Percentiles rank a stretch among this genome's conserved stretches.
Evolutionary conservation across 2,329 filamentous ascomycete genomes (phyloP).

Genomic region (Aureobasidium sp.): DNA sequence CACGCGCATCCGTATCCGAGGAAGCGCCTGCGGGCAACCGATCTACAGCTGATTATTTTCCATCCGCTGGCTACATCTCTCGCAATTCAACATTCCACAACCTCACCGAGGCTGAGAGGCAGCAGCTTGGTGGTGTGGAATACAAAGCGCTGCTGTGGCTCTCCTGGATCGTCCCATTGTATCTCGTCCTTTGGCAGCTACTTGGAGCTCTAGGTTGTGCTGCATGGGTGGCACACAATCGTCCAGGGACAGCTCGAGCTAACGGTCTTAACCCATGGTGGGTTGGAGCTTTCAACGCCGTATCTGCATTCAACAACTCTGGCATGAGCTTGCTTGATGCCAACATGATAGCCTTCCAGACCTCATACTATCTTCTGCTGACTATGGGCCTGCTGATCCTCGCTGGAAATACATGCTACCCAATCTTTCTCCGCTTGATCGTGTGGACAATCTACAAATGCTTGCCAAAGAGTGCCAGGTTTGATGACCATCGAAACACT

Average conservation of each 20-base stretch:
- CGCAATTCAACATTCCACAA: slow-evolving; percentile 52
- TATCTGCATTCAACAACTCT: slow-evolving; percentile 65
- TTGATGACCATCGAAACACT: slow-evolving; percentile 36
- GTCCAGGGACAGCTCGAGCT: slow-evolving; percentile 40
- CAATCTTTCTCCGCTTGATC: slow-evolving; percentile 50
- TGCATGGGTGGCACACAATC: slow-evolving; percentile 52
- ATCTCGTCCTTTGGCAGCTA: slow-evolving; percentile 54
- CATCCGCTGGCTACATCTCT: slow-evolving; percentile 29
- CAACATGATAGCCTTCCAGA: slow-evolving; percentile 57
- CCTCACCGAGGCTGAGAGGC: slow-evolving; percentile 47
- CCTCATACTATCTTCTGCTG: slow-evolving; percentile 38
- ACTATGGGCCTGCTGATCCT: slow-evolving; percentile 45
- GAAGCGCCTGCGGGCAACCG: neutral
- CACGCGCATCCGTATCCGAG: neutral
- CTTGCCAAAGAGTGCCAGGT: slow-evolving; percentile 33
- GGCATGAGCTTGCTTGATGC: slow-evolving; percentile 61
- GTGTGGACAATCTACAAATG: slow-evolving; percentile 51
- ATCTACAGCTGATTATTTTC: slow-evolving; percentile 15
- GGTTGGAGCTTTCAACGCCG: slow-evolving; percentile 60
- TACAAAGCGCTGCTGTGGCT: slow-evolving; percentile 57
- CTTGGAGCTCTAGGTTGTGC: slow-evolving; percentile 54
- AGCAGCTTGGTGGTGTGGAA: slow-evolving; percentile 55
- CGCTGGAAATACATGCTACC: slow-evolving; percentile 52
- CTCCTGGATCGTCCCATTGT: slow-evolving; percentile 53
- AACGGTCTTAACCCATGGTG: slow-evolving; percentile 62